phyloP scores from a whole-genome alignment of 495 filamentous ascomycete genomes.

The Apiosordaria backusii region DNA sequence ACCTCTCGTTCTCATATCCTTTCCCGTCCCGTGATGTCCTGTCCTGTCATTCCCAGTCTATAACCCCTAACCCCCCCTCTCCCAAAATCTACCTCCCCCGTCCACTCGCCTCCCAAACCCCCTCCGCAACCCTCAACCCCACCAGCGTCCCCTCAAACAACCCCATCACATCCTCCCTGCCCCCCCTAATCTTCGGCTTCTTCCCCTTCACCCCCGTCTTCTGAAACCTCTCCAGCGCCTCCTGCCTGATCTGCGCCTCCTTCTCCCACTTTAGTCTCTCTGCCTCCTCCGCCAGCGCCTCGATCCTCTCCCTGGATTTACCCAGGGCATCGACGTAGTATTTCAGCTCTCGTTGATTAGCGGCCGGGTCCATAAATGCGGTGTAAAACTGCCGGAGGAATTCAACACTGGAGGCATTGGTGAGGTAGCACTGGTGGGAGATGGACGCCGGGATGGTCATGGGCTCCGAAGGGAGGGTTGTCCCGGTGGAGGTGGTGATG shows the following conservation, averaged over 20 bases:
- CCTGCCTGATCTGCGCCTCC: constrained; percentile 61
- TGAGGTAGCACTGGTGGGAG: constrained; percentile 72
- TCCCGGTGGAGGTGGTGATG: constrained; percentile 18
- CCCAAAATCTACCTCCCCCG: not conserved
- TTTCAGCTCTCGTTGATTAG: constrained; percentile 44
- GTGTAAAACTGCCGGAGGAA: constrained; percentile 97
- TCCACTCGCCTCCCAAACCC: not conserved
- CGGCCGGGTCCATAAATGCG: constrained; percentile 78
- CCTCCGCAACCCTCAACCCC: constrained; percentile 42
- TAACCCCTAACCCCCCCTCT: too few relatives aligned
- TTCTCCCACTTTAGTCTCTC: constrained; percentile 65
- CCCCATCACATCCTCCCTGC: constrained; percentile 67
- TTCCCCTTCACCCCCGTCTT: constrained; percentile 66
- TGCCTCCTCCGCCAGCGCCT: constrained; percentile 74
- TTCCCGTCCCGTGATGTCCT: too few relatives aligned
- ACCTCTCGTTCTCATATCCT: too few relatives aligned
- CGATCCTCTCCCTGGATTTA: constrained; percentile 72
- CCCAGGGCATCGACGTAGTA: constrained; percentile 74
- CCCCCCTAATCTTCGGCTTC: constrained; percentile 66
- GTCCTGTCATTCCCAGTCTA: not conserved
- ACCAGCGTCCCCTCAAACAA: constrained; percentile 67
- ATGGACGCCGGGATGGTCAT: constrained; percentile 62
- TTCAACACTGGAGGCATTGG: constrained; percentile 87
- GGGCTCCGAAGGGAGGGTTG: constrained; percentile 39
- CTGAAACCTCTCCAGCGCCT: constrained; percentile 63